These are phyloP conservation scores for Aspergillus fijiensis DNA, from an alignment of 2,329 filamentous ascomycete genomes.

Conservation along the genomic window DNA sequence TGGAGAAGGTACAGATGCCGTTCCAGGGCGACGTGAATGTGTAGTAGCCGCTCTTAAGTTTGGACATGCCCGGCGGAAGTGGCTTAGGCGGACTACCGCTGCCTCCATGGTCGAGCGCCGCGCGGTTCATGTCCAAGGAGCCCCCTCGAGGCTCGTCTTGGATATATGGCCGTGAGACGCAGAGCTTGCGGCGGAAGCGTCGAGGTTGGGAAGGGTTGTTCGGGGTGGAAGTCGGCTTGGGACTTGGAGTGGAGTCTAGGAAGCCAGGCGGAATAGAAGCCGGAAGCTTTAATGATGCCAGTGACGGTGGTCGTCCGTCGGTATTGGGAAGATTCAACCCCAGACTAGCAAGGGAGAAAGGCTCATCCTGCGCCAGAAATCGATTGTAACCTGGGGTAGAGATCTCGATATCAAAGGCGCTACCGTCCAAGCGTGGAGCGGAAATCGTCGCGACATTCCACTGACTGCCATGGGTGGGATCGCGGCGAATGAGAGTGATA, in stretches of 20 bases:
- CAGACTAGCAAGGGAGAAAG: conserved; percentile 34
- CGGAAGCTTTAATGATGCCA: conserved; percentile 10
- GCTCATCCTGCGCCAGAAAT: conserved; percentile 48
- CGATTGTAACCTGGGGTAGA: conserved; percentile 60
- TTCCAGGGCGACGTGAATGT: conserved; percentile 84
- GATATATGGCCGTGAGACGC: conserved; percentile 30
- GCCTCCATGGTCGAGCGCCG: conserved; percentile 17
- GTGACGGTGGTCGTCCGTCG: conserved; percentile 12
- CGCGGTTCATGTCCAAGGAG: conserved; percentile 21
- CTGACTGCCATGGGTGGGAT: conserved; percentile 66
- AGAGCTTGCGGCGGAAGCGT: conserved; percentile 35
- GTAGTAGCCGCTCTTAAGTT: conserved; percentile 54
- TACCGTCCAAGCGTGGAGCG: conserved; percentile 32
- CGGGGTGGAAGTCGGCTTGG: conserved; percentile 4
- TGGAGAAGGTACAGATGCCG: conserved; percentile 80
- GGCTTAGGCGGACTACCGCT: conserved; percentile 17
- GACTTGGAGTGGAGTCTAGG: background rate
- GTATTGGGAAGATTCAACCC: conserved; percentile 25
- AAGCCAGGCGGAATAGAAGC: background rate
- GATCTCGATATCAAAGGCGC: conserved; percentile 54
- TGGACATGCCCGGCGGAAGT: conserved; percentile 20
- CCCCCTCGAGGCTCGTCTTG: conserved; percentile 19
- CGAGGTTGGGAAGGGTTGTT: conserved; percentile 24
- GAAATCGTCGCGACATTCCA: conserved; percentile 73
- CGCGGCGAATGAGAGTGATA: conserved; percentile 68